Evolutionary conservation across 2,329 filamentous ascomycete genomes (phyloP), one percentile per base, ranked within the genome.

Genomic region (Nannizzia gypsea): DNA sequence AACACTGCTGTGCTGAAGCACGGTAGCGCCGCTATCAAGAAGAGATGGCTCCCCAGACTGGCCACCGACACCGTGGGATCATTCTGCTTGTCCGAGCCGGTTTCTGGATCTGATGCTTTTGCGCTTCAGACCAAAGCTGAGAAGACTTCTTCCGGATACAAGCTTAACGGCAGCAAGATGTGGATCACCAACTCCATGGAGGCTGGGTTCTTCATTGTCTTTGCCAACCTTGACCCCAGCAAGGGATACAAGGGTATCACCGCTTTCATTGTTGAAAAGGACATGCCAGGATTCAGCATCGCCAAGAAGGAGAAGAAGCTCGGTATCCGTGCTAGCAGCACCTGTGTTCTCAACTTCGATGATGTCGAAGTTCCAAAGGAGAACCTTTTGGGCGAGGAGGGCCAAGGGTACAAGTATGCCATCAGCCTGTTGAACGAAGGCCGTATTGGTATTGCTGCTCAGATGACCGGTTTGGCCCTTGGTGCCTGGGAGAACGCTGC

Each of bases 281-380:
- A 81, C 69, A 88, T 84, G 56, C 85, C 87, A 59, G 93, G 93
- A 36, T 96, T 99, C 80, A 86, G 83, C 63, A 95, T 99, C 69
- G 90, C 93, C 44, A 99, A 99, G 83, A 99, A 99, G 81, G 93
- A 99, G 81, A 97, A 97, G 87, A 99, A 99, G 81, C 85, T 99
- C 56, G 93, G 93, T 61, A 99, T 99, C 78, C 87, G 83, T 70
- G 93, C 93, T 59, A 95, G 89, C 77, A 95, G 89, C 77, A 99
- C 93, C 34, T 99, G 93, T 75, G 92, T 96, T 64, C 81, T 99
- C 73, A 97, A 89, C 81, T 95, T 99, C 68, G 93, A 99, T 75
- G 93, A 99, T 69, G 90, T 97, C 58, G 83, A 92, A 70, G 82
- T 99, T 42, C 90, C 93, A 63, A 86, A 85, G 74, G 88, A 86